Evolutionary conservation across 352 stramenopile genomes (phyloP).

Genomic region (Phytophthora sojae): DNA sequence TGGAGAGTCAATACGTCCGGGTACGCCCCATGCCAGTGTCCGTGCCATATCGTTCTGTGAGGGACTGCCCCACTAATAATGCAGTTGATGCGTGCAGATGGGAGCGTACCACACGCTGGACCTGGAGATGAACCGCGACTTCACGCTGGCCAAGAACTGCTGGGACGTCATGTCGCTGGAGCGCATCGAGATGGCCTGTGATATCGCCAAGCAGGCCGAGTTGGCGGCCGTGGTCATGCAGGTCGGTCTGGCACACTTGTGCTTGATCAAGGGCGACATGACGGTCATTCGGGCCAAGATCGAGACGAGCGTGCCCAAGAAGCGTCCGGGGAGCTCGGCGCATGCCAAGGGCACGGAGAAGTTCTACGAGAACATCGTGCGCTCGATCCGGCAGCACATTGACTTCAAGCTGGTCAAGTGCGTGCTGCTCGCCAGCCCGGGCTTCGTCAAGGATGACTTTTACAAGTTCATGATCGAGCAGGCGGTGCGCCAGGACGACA

Average conservation of each 20-base stretch:
- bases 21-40: constrained; percentile 44
- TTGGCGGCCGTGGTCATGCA: constrained; percentile 98
- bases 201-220: constrained; percentile 95
- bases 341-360: constrained; percentile 95
- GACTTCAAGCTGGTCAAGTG: constrained; percentile 98
- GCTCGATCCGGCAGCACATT: constrained; percentile 95
- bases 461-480: constrained; percentile 95
- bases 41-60: not conserved
- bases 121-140: constrained; percentile 96
- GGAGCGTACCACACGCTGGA: constrained; percentile 98
- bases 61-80: not conserved
- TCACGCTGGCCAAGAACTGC: constrained; percentile 96
- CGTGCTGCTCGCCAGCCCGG: constrained; percentile 95
- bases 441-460: constrained; percentile 99
- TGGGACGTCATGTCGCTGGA: constrained; percentile 99
- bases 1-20: constrained; percentile 96
- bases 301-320: constrained; percentile 97
- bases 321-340: constrained; percentile 93
- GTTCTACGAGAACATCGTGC: constrained; percentile 98
- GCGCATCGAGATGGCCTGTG: constrained; percentile 94
- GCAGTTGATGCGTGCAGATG: constrained; percentile 59
- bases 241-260: constrained; percentile 95
- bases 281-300: constrained; percentile 96
- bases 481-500: constrained; percentile 94
- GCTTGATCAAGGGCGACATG: constrained; percentile 97